A percentile compares a stretch with the other conserved stretches of the same genome.
These are phyloP conservation scores for Coemansia sp. DNA, from an alignment of 192 early-diverging fungal genomes.

Conservation along the genomic window DNA sequence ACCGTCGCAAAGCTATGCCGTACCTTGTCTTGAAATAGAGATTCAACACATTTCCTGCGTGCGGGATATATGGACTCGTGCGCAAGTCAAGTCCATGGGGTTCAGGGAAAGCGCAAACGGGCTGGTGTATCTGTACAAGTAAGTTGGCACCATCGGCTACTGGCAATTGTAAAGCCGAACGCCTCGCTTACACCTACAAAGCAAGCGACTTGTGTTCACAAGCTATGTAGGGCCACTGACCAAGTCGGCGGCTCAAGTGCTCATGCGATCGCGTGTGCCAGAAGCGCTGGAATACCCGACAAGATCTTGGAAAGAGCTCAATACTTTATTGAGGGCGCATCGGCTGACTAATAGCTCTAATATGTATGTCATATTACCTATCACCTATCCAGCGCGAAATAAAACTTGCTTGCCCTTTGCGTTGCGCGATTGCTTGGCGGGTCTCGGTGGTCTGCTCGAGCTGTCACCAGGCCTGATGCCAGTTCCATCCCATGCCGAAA, in stretches of 20 bases:
- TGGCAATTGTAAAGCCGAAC: too few relatives aligned
- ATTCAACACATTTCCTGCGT: conserved; percentile 15
- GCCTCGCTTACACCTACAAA: too few relatives aligned
- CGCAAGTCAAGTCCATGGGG: conserved; percentile 13
- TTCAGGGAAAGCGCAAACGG: conserved; percentile 17
- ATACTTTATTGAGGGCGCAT: conserved; percentile 1
- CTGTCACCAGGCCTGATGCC: background rate
- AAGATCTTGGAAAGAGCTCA: conserved; percentile 14
- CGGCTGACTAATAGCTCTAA: background rate
- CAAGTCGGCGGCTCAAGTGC: background rate
- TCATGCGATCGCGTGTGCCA: conserved; percentile 27
- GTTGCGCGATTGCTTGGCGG: conserved; percentile 19
- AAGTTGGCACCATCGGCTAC: conserved; percentile 8
- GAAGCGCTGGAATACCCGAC: conserved; percentile 29
- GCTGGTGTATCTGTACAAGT: conserved; percentile 33
- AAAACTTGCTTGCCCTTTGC: conserved; percentile 37
- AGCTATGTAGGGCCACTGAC: conserved; percentile 5
- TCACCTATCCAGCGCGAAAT: conserved; percentile 16
- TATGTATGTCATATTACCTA: background rate
- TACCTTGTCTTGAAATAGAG: conserved; percentile 9
- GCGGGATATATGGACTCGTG: conserved; percentile 10
- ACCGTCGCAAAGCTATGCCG: background rate
- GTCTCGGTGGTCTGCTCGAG: conserved; percentile 3
- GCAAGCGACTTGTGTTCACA: background rate
- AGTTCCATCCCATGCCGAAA: conserved; percentile 35